Conservation (phyloP, 2,329 filamentous ascomycete genomes). For the Massarina eburnea region DNA sequence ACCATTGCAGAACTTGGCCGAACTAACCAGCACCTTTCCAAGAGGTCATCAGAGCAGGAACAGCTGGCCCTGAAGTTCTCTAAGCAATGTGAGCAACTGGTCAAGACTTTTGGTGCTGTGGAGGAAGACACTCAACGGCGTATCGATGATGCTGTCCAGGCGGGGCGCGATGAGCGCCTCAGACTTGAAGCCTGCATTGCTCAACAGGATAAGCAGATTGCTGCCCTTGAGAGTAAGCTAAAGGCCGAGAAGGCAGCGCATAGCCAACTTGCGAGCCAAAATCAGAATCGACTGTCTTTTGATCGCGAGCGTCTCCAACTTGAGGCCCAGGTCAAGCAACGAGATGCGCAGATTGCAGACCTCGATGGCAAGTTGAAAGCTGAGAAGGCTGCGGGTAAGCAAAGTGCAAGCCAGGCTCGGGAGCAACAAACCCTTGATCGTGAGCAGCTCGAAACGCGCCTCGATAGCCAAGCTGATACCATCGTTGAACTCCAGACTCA, state of each 20-base stretch:
- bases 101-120: not conserved
- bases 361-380: not conserved
- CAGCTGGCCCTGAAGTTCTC: too few relatives aligned
- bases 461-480: not conserved
- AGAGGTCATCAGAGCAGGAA: too few relatives aligned
- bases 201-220: not conserved
- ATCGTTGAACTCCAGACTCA: not conserved
- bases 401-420: not conserved
- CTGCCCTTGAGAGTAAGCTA: not conserved
- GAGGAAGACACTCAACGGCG: not conserved
- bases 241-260: not conserved
- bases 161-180: not conserved
- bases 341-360: not conserved
- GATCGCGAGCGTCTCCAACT: not conserved
- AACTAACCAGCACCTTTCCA: not conserved
- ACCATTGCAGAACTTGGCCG: not conserved
- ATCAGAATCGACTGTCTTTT: not conserved
- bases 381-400: not conserved
- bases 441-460: not conserved
- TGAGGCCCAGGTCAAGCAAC: not conserved
- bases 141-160: not conserved
- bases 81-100: not conserved
- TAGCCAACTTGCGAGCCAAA: not conserved
- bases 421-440: not conserved
- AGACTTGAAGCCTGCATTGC: not conserved